phyloP scores from a whole-genome alignment of 2,329 filamentous ascomycete genomes.

The Nemania serpens region DNA sequence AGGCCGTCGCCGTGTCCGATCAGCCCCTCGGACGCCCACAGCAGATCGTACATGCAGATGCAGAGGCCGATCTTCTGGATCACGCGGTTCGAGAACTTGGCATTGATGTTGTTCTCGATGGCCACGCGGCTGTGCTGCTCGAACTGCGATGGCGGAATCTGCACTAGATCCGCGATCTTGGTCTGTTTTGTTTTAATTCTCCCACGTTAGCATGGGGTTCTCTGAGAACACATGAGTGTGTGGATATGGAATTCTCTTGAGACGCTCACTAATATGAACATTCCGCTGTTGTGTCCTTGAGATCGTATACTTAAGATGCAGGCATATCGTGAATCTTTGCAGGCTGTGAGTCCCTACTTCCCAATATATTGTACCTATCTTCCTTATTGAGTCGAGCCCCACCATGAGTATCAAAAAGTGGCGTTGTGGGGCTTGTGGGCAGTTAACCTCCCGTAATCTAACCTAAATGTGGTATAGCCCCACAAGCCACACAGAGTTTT shows the following conservation, averaged over 20 bases:
- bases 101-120: slow-evolving; percentile 95
- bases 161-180: slow-evolving; percentile 91
- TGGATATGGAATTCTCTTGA: not conserved
- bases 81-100: slow-evolving; percentile 90
- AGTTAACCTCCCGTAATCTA: too few relatives aligned
- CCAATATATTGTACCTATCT: too few relatives aligned
- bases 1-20: slow-evolving; percentile 92
- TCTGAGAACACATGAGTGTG: too few relatives aligned
- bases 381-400: not conserved
- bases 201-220: too few relatives aligned
- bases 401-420: slow-evolving; percentile 10
- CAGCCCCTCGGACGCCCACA: slow-evolving; percentile 87
- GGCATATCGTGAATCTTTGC: not conserved
- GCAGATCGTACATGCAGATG: slow-evolving; percentile 88
- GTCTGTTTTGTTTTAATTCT: slow-evolving; percentile 54
- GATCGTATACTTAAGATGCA: not conserved
- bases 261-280: slow-evolving; percentile 31
- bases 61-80: slow-evolving; percentile 95
- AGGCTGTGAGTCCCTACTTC: not conserved
- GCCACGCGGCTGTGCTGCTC: slow-evolving; percentile 79
- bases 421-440: not conserved
- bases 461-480: too few relatives aligned
- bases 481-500: too few relatives aligned
- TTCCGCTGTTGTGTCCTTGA: slow-evolving; percentile 4
- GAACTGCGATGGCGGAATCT: slow-evolving; percentile 89